phyloP scores from a whole-genome alignment of 768 basidiomycete genomes.

The Nidularia pulvinata region DNA sequence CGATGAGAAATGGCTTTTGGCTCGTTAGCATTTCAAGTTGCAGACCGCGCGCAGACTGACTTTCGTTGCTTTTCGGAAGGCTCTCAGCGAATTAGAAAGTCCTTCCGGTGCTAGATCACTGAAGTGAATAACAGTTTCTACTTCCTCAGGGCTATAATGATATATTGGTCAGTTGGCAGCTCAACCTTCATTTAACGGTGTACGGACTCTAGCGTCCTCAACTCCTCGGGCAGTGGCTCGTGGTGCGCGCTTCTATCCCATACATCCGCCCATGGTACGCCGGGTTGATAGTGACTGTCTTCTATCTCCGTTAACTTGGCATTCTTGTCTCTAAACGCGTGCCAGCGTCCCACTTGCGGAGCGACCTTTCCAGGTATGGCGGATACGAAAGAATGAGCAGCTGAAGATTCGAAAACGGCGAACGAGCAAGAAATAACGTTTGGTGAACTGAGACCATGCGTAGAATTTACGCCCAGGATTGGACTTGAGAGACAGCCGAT shows the following conservation, averaged over 20 bases:
- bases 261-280: conserved; percentile 44
- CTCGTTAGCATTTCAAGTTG: background rate
- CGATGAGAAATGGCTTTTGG: background rate
- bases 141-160: conserved; percentile 19
- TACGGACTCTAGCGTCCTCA: conserved; percentile 36
- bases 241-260: conserved; percentile 34
- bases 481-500: conserved; percentile 68
- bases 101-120: conserved; percentile 62
- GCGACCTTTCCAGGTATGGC: conserved; percentile 56
- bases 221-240: conserved; percentile 29
- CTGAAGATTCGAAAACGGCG: conserved; percentile 44
- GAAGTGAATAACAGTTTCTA: conserved; percentile 47
- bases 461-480: conserved; percentile 1
- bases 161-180: too few relatives aligned
- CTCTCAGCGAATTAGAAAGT: conserved; percentile 38
- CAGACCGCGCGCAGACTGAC: conserved; percentile 25
- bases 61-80: conserved; percentile 46
- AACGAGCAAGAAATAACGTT: conserved; percentile 51
- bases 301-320: background rate
- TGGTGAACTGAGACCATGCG: conserved; percentile 2
- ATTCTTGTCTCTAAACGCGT: conserved; percentile 47
- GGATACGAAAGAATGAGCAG: conserved; percentile 57
- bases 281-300: conserved; percentile 3
- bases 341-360: conserved; percentile 73
- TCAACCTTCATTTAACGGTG: background rate